Evolutionary conservation across 371 early-diverging fungal species (phyloP).

Genomic region (Choanephora cucurbitarum): DNA sequence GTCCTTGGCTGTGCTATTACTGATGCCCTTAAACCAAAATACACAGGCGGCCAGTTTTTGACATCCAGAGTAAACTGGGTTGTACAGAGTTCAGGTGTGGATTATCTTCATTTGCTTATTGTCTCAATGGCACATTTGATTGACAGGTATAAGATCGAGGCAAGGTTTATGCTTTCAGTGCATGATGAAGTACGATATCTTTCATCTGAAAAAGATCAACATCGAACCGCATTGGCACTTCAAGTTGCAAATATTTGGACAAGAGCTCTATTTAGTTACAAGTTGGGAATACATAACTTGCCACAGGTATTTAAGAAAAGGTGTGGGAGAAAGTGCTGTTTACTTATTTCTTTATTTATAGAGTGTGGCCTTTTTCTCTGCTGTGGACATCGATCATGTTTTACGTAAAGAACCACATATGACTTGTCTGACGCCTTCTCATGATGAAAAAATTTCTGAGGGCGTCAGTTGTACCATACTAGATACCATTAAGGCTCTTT

Average conservation of each 20-base stretch:
- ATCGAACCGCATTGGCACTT: conserved; percentile 83
- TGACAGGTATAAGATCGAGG: conserved; percentile 73
- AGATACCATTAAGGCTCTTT: conserved; percentile 42
- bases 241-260: conserved; percentile 96
- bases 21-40: conserved; percentile 73
- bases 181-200: conserved; percentile 97
- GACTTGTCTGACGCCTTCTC: conserved; percentile 79
- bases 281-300: conserved; percentile 84
- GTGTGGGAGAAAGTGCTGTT: not conserved
- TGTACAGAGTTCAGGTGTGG: conserved; percentile 98
- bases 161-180: conserved; percentile 91
- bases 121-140: conserved; percentile 89
- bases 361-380: conserved; percentile 95
- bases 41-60: conserved; percentile 71
- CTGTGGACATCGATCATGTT: conserved; percentile 92
- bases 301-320: conserved; percentile 73
- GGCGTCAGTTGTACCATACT: conserved; percentile 62
- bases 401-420: conserved; percentile 90
- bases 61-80: conserved; percentile 97
- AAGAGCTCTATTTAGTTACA: conserved; percentile 84
- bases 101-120: conserved; percentile 94
- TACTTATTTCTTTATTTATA: conserved; percentile 26
- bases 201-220: conserved; percentile 73
- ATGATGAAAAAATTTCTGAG: conserved; percentile 59
- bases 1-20: conserved; percentile 88